Conservation (phyloP, 345 rosid genomes). For the Balakata baccata region DNA sequence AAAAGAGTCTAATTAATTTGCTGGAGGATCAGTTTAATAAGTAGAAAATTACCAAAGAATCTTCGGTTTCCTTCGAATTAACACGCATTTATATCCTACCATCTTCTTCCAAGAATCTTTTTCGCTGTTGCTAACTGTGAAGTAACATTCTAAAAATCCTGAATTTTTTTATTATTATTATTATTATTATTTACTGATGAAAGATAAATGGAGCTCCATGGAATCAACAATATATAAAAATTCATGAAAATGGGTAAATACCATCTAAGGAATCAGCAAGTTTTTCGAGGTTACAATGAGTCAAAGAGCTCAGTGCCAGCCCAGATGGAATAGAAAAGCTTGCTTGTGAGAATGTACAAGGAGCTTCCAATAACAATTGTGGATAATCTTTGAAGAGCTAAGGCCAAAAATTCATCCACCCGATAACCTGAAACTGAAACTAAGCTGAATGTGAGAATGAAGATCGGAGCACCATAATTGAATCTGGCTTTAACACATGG, state of each 20-base stretch:
- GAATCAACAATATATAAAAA: not conserved
- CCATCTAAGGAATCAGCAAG: conserved; percentile 40
- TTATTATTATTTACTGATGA: too few species aligned
- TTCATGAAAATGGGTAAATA: not conserved
- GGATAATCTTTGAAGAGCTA: conserved; percentile 37
- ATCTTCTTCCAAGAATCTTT: conserved; percentile 24
- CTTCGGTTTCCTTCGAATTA: conserved; percentile 42
- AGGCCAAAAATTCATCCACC: conserved; percentile 26
- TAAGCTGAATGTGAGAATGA: conserved; percentile 45
- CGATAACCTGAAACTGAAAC: conserved; percentile 42
- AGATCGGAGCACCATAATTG: conserved; percentile 45
- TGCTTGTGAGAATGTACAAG: conserved; percentile 31
- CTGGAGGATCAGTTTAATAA: not conserved
- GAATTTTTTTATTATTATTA: too few species aligned
- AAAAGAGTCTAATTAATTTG: too few species aligned
- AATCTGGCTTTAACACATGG: conserved; percentile 36
- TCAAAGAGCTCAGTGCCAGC: conserved; percentile 34
- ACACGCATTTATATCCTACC: conserved; percentile 43
- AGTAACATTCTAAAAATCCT: conserved; percentile 38
- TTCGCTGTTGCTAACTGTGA: conserved; percentile 11
- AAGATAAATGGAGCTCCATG: too few species aligned
- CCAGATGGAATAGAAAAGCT: conserved; percentile 40
- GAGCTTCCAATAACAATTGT: conserved; percentile 37
- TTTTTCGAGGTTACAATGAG: conserved; percentile 34
- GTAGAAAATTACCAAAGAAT: conserved; percentile 31